Percentiles rank a stretch among this genome's conserved stretches.
Evolutionary conservation across 176 grass and related monocot genomes (phyloP).

Genomic region (Cenchrus americanus): DNA sequence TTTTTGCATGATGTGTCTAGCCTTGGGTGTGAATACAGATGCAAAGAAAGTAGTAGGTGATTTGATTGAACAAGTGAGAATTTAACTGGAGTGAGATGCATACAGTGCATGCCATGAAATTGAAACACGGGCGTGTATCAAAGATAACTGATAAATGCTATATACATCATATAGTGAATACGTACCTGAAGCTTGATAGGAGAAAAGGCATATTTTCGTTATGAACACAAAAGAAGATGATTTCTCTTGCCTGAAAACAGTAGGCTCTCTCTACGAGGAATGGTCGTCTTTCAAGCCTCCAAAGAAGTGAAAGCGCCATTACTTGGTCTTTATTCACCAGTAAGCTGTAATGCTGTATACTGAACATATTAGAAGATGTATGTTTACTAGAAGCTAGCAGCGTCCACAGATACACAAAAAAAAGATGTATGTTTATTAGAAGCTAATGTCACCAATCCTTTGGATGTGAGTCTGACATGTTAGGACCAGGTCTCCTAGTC

Average conservation of each 20-base stretch:
- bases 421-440: constrained; percentile 9
- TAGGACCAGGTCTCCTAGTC: neutral
- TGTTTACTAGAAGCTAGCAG: neutral
- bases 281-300: neutral
- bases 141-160: constrained; percentile 38
- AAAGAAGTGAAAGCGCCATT: neutral
- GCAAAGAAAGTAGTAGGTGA: neutral
- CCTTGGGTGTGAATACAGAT: neutral
- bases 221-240: neutral
- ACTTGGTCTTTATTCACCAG: neutral
- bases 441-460: neutral
- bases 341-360: neutral
- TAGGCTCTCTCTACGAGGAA: neutral
- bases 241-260: constrained; percentile 3
- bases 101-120: neutral
- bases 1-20: neutral
- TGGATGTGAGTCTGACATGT: neutral
- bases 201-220: neutral
- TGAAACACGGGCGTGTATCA: neutral
- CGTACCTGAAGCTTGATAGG: neutral
- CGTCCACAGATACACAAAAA: neutral
- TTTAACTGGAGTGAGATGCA: constrained; percentile 38
- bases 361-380: neutral
- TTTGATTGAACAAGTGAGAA: constrained; percentile 31
- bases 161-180: constrained; percentile 37